phyloP scores from a whole-genome alignment of 331 rosid genomes.

The Quercus lobata region DNA sequence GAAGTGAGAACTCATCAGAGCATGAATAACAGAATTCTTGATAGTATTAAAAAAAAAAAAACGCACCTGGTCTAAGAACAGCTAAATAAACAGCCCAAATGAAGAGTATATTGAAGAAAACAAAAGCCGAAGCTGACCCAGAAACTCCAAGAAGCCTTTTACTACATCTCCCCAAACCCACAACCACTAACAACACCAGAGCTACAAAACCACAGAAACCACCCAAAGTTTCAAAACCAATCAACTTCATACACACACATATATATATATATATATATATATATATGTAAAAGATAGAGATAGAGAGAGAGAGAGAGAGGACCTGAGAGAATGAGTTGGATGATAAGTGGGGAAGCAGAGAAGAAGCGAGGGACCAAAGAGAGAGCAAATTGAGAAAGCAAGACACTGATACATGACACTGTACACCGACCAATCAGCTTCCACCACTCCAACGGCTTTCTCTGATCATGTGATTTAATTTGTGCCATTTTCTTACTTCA shows the following conservation, averaged over 20 bases:
- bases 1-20: too few species aligned
- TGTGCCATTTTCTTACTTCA: conserved; percentile 8
- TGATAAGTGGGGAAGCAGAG: conserved; percentile 17
- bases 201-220: conserved; percentile 7
- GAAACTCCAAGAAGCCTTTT: conserved; percentile 28
- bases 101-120: conserved; percentile 38
- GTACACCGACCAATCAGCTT: conserved; percentile 21
- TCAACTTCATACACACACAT: not conserved
- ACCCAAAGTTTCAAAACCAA: not conserved
- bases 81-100: conserved; percentile 38
- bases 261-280: too few species aligned
- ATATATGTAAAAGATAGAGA: not conserved
- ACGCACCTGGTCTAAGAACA: conserved; percentile 31
- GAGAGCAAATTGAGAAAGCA: conserved; percentile 25
- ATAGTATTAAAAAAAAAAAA: not conserved
- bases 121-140: conserved; percentile 44
- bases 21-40: not conserved
- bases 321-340: conserved; percentile 44
- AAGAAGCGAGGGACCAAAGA: conserved; percentile 39
- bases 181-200: conserved; percentile 22
- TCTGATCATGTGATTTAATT: not conserved
- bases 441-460: not conserved
- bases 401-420: conserved; percentile 21
- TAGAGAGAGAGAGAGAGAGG: not conserved
- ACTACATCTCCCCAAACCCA: conserved; percentile 32